Percentiles rank a stretch among this genome's conserved stretches.
These are phyloP conservation scores for Lupinus albus DNA, from an alignment of 306 rosid species.

Conservation along the genomic window DNA sequence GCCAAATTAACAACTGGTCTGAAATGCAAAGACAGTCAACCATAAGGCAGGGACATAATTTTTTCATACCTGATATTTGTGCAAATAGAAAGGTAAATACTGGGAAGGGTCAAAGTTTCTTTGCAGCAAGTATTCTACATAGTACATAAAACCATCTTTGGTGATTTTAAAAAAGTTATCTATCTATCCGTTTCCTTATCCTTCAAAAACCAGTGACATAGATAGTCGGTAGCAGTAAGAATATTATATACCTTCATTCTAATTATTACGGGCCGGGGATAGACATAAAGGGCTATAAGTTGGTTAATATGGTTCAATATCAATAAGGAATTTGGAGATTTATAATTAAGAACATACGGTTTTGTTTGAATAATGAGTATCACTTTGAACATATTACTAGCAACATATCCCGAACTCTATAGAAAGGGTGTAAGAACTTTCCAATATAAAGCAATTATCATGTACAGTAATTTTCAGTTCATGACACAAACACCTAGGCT, in stretches of 20 bases:
- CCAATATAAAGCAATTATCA: slow-evolving; percentile 15
- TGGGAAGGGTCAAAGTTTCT: slow-evolving; percentile 23
- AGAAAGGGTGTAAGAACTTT: not conserved
- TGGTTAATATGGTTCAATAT: slow-evolving; percentile 9
- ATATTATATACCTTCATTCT: slow-evolving; percentile 10
- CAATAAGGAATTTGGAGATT: slow-evolving; percentile 23
- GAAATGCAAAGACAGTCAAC: slow-evolving; percentile 20
- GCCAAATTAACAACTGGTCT: slow-evolving; percentile 6
- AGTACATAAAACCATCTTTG: not conserved
- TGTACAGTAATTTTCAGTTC: slow-evolving; percentile 10
- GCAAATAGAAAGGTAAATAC: slow-evolving; percentile 19
- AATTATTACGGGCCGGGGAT: slow-evolving; percentile 23
- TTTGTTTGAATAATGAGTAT: slow-evolving; percentile 19
- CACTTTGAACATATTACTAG: slow-evolving; percentile 24
- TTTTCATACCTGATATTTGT: slow-evolving; percentile 1
- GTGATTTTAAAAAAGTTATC: not conserved
- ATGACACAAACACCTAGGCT: slow-evolving; percentile 2
- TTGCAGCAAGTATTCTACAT: not conserved
- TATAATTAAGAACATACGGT: slow-evolving; percentile 5
- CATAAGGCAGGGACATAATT: not conserved
- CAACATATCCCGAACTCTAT: slow-evolving; percentile 15
- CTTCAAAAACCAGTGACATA: slow-evolving; percentile 23
- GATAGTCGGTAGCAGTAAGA: not conserved
- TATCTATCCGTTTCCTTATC: slow-evolving; percentile 15
- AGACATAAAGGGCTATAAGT: slow-evolving; percentile 16